phyloP scores from a whole-genome alignment of 495 filamentous ascomycete genomes.

The Beverwykella pulmonaria region DNA sequence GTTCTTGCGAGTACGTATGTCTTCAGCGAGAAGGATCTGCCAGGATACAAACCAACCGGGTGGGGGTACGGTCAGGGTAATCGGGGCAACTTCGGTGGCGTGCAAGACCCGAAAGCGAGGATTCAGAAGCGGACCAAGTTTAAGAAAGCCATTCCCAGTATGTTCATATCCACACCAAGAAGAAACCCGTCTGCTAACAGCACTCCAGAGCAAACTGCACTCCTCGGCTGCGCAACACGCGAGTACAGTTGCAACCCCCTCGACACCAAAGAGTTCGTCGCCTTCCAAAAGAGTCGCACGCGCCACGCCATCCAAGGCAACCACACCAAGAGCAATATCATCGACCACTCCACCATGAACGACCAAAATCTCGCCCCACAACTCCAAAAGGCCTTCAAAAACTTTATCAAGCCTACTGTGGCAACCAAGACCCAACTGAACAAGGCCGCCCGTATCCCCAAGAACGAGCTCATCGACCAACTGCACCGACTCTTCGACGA shows the following conservation, averaged over 20 bases:
- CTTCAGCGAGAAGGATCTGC: slow-evolving; percentile 89
- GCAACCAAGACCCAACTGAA: slow-evolving; percentile 53
- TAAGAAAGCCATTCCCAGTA: slow-evolving; percentile 68
- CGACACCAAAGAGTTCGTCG: slow-evolving; percentile 70
- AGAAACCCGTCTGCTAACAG: slow-evolving; percentile 36
- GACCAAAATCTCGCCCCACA: not conserved
- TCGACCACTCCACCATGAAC: slow-evolving; percentile 1
- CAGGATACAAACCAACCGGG: slow-evolving; percentile 58
- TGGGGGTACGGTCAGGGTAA: slow-evolving; percentile 10
- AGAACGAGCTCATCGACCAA: slow-evolving; percentile 79
- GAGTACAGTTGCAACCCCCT: slow-evolving; percentile 78
- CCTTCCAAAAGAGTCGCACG: slow-evolving; percentile 62
- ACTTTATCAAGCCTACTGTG: slow-evolving; percentile 21
- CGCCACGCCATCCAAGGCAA: slow-evolving; percentile 47
- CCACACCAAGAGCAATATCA: slow-evolving; percentile 33
- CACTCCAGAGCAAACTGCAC: slow-evolving; percentile 71
- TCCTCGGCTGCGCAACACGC: slow-evolving; percentile 71
- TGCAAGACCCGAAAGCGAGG: slow-evolving; percentile 31
- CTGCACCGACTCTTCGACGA: slow-evolving; percentile 79
- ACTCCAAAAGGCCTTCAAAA: slow-evolving; percentile 25
- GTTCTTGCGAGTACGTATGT: slow-evolving; percentile 75
- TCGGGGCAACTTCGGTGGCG: slow-evolving; percentile 6
- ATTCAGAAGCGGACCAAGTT: slow-evolving; percentile 36
- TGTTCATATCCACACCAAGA: slow-evolving; percentile 39
- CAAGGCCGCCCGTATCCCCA: slow-evolving; percentile 83